A percentile compares a stretch with the other conserved stretches of the same genome.
Conservation (phyloP, 2,329 filamentous ascomycete species). For the Diaporthe ilicicola region DNA sequence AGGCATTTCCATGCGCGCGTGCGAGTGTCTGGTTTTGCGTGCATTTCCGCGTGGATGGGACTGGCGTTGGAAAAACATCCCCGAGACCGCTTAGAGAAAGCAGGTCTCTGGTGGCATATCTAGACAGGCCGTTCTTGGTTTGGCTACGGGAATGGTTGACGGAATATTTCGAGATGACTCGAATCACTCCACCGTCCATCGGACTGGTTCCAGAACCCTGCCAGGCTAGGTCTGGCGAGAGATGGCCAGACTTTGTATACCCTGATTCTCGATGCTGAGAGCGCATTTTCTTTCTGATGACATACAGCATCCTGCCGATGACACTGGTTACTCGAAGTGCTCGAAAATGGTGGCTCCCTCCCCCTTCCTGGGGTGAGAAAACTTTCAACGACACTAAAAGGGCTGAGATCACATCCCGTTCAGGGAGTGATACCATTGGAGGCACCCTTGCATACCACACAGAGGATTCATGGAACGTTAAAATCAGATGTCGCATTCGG, state of each 20-base stretch:
- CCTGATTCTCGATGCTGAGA: conserved; percentile 1
- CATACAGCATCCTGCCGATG: background rate
- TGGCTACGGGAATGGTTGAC: background rate
- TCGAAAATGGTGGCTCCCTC: background rate
- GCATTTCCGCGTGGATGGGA: background rate
- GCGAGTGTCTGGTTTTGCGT: background rate
- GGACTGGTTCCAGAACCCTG: background rate
- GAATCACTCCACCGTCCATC: too few species aligned
- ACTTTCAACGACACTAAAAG: background rate
- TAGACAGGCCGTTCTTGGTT: background rate
- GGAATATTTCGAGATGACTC: background rate
- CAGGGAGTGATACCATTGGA: background rate
- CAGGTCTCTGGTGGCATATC: background rate
- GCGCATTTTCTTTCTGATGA: background rate
- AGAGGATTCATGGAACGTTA: background rate
- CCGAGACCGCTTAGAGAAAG: background rate
- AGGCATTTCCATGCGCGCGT: conserved; percentile 38
- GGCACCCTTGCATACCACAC: background rate
- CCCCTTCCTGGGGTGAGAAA: background rate
- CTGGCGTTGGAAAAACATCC: background rate
- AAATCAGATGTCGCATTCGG: background rate
- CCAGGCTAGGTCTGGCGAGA: background rate
- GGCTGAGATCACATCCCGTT: too few species aligned
- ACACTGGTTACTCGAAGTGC: background rate
- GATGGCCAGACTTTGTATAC: conserved; percentile 16